phyloP scores from a whole-genome alignment of 108 stramenopile species.

The Skeletonema costatum region DNA sequence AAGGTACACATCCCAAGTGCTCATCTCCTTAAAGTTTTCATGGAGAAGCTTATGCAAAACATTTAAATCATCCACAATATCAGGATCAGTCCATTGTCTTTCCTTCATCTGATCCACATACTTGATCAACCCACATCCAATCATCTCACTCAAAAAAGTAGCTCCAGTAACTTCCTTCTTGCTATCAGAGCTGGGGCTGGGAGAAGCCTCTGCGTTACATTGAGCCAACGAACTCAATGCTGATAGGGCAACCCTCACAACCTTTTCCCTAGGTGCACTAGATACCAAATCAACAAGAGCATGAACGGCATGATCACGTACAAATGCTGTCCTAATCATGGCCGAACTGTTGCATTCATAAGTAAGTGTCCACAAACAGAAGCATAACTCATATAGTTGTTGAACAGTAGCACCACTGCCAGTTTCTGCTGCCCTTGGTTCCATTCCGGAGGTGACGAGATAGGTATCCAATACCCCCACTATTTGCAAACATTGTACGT shows the following conservation, averaged over 20 bases:
- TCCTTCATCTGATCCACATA: slow-evolving; percentile 83
- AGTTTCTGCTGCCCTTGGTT: slow-evolving; percentile 22
- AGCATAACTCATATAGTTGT: slow-evolving; percentile 90
- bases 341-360: slow-evolving; percentile 61
- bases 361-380: slow-evolving; percentile 88
- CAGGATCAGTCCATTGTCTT: slow-evolving; percentile 90
- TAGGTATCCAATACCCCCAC: slow-evolving; percentile 79
- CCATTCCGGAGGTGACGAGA: slow-evolving; percentile 60
- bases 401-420: slow-evolving; percentile 62
- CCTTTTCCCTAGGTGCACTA: slow-evolving; percentile 91
- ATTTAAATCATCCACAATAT: slow-evolving; percentile 85
- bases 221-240: slow-evolving; percentile 82
- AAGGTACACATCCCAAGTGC: slow-evolving; percentile 92
- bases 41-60: slow-evolving; percentile 79
- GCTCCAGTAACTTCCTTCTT: slow-evolving; percentile 60
- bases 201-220: slow-evolving; percentile 57
- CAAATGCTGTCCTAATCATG: slow-evolving; percentile 49
- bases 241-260: slow-evolving; percentile 87
- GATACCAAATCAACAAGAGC: slow-evolving; percentile 84
- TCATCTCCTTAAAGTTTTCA: slow-evolving; percentile 91
- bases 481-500: slow-evolving; percentile 55
- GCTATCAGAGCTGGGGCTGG: slow-evolving; percentile 25
- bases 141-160: slow-evolving; percentile 87
- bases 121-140: slow-evolving; percentile 89
- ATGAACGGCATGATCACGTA: slow-evolving; percentile 57